Conservation (phyloP, 2,329 filamentous ascomycete species). For the Thermothelomyces thermophilus region DNA sequence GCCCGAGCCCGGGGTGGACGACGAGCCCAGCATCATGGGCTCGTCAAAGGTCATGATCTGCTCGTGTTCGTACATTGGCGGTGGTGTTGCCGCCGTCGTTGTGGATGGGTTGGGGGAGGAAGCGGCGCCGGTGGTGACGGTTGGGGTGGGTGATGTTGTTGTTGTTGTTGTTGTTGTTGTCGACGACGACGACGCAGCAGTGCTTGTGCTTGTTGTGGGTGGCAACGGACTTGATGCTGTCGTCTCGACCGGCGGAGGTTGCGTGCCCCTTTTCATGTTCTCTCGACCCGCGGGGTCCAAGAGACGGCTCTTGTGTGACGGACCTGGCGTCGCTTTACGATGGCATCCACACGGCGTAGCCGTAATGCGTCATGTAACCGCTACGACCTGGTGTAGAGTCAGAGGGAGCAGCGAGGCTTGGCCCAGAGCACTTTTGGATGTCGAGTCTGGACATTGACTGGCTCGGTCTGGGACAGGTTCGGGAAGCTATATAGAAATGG, state of each 20-base stretch:
- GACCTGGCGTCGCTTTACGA: conserved; percentile 8
- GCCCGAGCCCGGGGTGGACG: conserved; percentile 1
- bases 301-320: background rate
- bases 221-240: background rate
- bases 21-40: conserved; percentile 14
- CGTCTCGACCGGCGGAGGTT: conserved; percentile 6
- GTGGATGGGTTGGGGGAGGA: conserved; percentile 7
- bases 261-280: conserved; percentile 22
- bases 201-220: no score
- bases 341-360: conserved; percentile 9
- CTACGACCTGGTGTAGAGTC: background rate
- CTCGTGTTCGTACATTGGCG: conserved; percentile 26
- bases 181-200: no score
- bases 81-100: background rate
- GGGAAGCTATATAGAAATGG: conserved; percentile 26
- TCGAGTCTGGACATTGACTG: conserved; percentile 3
- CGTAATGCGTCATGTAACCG: conserved; percentile 12
- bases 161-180: background rate
- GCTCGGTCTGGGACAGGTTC: conserved; percentile 14
- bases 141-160: background rate
- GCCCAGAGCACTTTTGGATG: conserved; percentile 2
- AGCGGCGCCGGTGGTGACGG: background rate
- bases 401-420: conserved; percentile 3
- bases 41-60: conserved; percentile 26
- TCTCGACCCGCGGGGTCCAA: background rate